Percentiles rank a stretch among this genome's conserved stretches.
Evolutionary conservation across 495 filamentous ascomycete species (phyloP).

Genomic region (Hypoxylon fragiforme): DNA sequence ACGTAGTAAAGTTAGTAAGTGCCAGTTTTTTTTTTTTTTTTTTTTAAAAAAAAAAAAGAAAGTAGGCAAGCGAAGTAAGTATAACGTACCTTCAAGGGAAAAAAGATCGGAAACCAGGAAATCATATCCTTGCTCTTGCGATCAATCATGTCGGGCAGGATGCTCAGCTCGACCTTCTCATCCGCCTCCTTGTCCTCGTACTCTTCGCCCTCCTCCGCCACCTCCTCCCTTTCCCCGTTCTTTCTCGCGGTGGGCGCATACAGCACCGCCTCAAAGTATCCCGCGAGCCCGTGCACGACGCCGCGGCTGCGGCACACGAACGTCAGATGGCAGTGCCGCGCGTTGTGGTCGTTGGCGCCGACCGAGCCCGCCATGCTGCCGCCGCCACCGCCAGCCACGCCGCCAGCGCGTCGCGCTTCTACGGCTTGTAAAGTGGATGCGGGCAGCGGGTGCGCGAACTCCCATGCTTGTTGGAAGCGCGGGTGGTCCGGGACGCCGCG

Average conservation of each 20-base stretch:
- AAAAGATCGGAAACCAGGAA: conserved; percentile 98
- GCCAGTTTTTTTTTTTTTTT: too few relatives aligned
- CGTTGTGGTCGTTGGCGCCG: conserved; percentile 85
- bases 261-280: conserved; percentile 93
- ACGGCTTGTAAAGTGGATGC: conserved; percentile 45
- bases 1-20: conserved; percentile 12
- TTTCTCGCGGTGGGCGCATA: conserved; percentile 60
- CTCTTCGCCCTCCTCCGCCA: conserved; percentile 6
- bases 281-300: conserved; percentile 86
- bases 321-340: conserved; percentile 69
- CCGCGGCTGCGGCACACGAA: conserved; percentile 76
- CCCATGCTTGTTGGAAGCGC: conserved; percentile 69
- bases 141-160: conserved; percentile 88
- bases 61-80: not conserved
- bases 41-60: conserved; percentile 1
- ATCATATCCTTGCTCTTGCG: conserved; percentile 95
- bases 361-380: conserved; percentile 63
- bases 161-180: conserved; percentile 79
- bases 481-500: conserved; percentile 53
- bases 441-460: conserved; percentile 65
- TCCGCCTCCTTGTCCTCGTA: conserved; percentile 30
- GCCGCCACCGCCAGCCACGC: conserved; percentile 56
- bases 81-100: conserved; percentile 82
- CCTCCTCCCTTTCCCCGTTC: conserved; percentile 43
- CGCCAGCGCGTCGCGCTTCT: conserved; percentile 56